Evolutionary conservation across 2,329 filamentous ascomycete genomes (phyloP), one percentile per base, ranked within the genome.

Genomic region (Orbilia oligospora): DNA sequence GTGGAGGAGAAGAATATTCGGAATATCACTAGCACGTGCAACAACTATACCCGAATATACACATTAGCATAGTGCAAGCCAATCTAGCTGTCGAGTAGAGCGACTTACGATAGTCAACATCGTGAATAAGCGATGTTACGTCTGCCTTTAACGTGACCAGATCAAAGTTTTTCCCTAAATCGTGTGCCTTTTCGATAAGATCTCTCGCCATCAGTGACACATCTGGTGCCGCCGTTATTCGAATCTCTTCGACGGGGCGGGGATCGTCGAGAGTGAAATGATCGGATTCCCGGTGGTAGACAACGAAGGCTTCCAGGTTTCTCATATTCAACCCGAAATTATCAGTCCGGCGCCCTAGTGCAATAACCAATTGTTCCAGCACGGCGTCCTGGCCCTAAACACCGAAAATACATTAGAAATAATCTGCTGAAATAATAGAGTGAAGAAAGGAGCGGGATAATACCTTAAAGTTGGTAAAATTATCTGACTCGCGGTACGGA

Each of bases 231-330:
- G 75, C 75, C 3, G 44, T 78, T 14, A 78, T 46, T 27, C 75
- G 68, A 3, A 78, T 72, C 16, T 68, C 63, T 30, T 68, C 68
- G 20, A 72, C 75, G 22, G 68, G 64, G 18, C 75, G 75, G n/a
- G 66, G 5, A 20, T 78, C 75, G 27, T 78, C 64, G 16, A 78
- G 64, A 12, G 75, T 78, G 55, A 78, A 78, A 69, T 78, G 75
- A 30, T 78, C 75, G 5, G 68, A 71, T 14, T 44, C 24, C 9
- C 46, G 38, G 22, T 72, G 49, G 20, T 72, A 78, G 5, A 44
- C n/a, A 22, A 78, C 53, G 46, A 68, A 78, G 10, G 63, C 38
- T 56, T 78, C 68, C 3, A 78, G 63, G 2, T 78, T 63, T 36
- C 68, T 64, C 68, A 78, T 78, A 27, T 78, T 78, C 55, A 69